Conservation (phyloP, 2,329 filamentous ascomycete species). For the Dactylellina leptospora region DNA sequence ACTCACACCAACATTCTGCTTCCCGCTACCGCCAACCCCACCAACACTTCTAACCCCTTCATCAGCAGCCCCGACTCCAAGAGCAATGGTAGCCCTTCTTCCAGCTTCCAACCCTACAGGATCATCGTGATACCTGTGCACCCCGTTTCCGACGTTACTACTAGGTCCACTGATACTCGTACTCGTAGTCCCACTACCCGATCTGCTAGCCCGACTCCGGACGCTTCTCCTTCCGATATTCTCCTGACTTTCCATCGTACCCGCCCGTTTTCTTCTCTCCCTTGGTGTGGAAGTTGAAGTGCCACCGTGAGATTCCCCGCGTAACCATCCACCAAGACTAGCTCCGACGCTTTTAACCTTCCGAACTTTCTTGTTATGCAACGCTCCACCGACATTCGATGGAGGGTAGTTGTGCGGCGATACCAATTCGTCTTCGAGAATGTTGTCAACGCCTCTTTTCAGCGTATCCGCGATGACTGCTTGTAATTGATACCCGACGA, state of each 20-base stretch:
- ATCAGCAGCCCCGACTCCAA: slow-evolving; percentile 37
- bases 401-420: slow-evolving; percentile 15
- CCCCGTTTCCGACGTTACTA: slow-evolving; percentile 13
- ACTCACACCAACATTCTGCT: slow-evolving; percentile 5
- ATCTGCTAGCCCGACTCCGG: slow-evolving; percentile 29
- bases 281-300: too few species aligned
- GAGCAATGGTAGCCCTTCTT: slow-evolving; percentile 33
- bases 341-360: slow-evolving; percentile 48
- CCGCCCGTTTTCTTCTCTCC: slow-evolving; percentile 34
- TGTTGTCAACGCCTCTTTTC: slow-evolving; percentile 42
- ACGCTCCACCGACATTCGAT: background rate
- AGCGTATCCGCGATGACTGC: slow-evolving; percentile 55
- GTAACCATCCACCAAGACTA: slow-evolving; percentile 43
- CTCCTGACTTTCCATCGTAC: slow-evolving; percentile 31
- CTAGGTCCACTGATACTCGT: slow-evolving; percentile 28
- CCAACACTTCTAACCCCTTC: slow-evolving; percentile 9
- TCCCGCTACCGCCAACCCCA: background rate
- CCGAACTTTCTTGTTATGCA: slow-evolving; percentile 33
- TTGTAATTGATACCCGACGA: slow-evolving; percentile 57
- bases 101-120: slow-evolving; percentile 6
- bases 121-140: slow-evolving; percentile 21
- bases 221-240: slow-evolving; percentile 10
- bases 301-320: slow-evolving; percentile 19
- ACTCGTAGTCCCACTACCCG: slow-evolving; percentile 18
- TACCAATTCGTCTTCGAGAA: slow-evolving; percentile 40